Conservation (phyloP, 306 rosid genomes). For the Trichosanthes cucumerina region DNA sequence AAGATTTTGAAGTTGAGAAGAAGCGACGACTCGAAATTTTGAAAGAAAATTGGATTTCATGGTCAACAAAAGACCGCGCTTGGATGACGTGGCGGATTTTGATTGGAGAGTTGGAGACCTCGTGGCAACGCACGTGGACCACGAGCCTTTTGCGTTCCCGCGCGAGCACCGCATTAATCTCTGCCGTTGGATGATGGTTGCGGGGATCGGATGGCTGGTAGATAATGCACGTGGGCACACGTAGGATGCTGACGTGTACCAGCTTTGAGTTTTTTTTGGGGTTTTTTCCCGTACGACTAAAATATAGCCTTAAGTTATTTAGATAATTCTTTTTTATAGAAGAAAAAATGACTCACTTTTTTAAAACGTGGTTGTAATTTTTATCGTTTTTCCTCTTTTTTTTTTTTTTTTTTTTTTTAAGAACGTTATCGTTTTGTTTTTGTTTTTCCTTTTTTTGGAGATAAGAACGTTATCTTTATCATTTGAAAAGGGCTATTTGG, state of each 20-base stretch:
- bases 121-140: neutral
- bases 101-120: neutral
- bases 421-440: neutral
- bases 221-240: neutral
- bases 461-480: too few species aligned
- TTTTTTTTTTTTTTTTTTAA: too few species aligned
- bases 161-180: neutral
- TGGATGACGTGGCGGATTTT: neutral
- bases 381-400: too few species aligned
- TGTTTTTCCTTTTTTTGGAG: too few species aligned
- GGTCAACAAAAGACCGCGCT: neutral
- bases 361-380: neutral
- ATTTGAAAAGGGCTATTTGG: too few species aligned
- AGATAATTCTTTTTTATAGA: neutral
- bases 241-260: neutral
- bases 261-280: neutral
- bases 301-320: neutral
- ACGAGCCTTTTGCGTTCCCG: conserved; percentile 6
- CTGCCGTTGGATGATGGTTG: neutral
- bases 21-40: neutral
- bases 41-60: neutral
- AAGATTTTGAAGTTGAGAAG: neutral
- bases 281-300: neutral
- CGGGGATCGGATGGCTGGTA: neutral
- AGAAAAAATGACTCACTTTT: neutral